Conservation (phyloP, 2,329 filamentous ascomycete genomes). For the Cadophora sp. region DNA sequence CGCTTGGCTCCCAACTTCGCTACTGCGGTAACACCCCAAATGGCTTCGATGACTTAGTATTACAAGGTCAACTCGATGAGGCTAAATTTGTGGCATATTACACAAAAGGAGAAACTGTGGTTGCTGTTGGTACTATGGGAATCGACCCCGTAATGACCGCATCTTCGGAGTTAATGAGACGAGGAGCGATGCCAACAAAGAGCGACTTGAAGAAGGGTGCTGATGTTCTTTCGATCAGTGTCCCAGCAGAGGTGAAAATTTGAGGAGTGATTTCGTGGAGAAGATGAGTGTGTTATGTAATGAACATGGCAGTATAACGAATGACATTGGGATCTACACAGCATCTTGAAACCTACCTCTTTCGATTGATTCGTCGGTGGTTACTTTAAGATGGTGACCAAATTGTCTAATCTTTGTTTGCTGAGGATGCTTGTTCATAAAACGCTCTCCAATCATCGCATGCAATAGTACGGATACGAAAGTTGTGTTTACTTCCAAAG, state of each 20-base stretch:
- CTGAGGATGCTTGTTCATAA: too few relatives aligned
- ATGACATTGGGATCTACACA: background rate
- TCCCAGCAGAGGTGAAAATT: slow-evolving; percentile 27
- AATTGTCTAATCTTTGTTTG: too few relatives aligned
- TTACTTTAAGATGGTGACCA: too few relatives aligned
- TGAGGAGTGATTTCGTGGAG: background rate
- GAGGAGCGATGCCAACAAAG: slow-evolving; percentile 84
- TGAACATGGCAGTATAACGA: background rate
- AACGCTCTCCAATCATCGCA: too few relatives aligned
- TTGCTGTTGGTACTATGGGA: slow-evolving; percentile 91
- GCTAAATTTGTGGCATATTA: slow-evolving; percentile 91
- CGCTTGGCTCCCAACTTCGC: slow-evolving; percentile 84
- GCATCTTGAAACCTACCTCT: too few relatives aligned
- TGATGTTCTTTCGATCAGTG: slow-evolving; percentile 40
- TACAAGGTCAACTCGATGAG: slow-evolving; percentile 78
- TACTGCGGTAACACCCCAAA: slow-evolving; percentile 89
- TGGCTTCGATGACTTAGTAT: slow-evolving; percentile 85
- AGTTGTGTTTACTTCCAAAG: too few relatives aligned
- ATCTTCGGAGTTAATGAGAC: slow-evolving; percentile 82
- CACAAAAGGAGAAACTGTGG: slow-evolving; percentile 81
- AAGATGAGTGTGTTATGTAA: background rate
- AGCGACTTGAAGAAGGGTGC: slow-evolving; percentile 70
- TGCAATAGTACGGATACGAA: too few relatives aligned
- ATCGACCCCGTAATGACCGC: slow-evolving; percentile 88
- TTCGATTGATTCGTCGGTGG: too few relatives aligned